Conservation (phyloP, 352 stramenopile species). For the Pythium phragmitis region DNA sequence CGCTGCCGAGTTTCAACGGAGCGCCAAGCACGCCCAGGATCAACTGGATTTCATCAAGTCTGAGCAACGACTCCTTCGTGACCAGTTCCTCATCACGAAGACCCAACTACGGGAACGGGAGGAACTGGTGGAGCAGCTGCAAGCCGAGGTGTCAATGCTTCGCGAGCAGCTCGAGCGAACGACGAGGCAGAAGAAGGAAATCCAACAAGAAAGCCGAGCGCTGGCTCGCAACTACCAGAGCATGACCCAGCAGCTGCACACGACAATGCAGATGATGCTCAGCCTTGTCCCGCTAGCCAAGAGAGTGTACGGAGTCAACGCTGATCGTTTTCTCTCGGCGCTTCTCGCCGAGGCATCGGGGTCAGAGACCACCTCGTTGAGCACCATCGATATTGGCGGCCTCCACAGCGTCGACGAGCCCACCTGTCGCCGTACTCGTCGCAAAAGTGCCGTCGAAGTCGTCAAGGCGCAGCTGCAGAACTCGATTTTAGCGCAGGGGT, state of each 20-base stretch:
- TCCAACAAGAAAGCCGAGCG: slow-evolving; percentile 52
- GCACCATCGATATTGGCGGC: slow-evolving; percentile 22
- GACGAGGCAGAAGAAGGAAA: slow-evolving; percentile 50
- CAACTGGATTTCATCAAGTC: slow-evolving; percentile 66
- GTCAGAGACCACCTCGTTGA: slow-evolving; percentile 17
- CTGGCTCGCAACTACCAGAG: slow-evolving; percentile 66
- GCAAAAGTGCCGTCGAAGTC: slow-evolving; percentile 35
- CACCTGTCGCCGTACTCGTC: slow-evolving; percentile 7
- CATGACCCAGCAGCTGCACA: slow-evolving; percentile 73
- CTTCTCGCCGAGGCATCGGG: slow-evolving; percentile 50
- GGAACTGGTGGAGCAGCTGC: slow-evolving; percentile 35
- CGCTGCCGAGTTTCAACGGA: slow-evolving; percentile 30
- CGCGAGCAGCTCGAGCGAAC: slow-evolving; percentile 35
- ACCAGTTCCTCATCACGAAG: slow-evolving; percentile 49
- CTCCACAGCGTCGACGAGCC: not conserved
- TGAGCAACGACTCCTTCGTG: slow-evolving; percentile 48
- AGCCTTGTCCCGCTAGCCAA: slow-evolving; percentile 56
- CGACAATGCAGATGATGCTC: slow-evolving; percentile 70
- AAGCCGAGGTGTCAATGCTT: slow-evolving; percentile 34
- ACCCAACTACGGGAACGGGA: slow-evolving; percentile 47
- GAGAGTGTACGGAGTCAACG: slow-evolving; percentile 56
- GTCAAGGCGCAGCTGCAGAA: slow-evolving; percentile 54
- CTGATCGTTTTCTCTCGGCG: slow-evolving; percentile 61
- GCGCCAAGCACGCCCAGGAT: slow-evolving; percentile 50
- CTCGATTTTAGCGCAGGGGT: slow-evolving; percentile 52